Conservation (phyloP, 768 basidiomycete species). For the Rhizopogon vulgaris region DNA sequence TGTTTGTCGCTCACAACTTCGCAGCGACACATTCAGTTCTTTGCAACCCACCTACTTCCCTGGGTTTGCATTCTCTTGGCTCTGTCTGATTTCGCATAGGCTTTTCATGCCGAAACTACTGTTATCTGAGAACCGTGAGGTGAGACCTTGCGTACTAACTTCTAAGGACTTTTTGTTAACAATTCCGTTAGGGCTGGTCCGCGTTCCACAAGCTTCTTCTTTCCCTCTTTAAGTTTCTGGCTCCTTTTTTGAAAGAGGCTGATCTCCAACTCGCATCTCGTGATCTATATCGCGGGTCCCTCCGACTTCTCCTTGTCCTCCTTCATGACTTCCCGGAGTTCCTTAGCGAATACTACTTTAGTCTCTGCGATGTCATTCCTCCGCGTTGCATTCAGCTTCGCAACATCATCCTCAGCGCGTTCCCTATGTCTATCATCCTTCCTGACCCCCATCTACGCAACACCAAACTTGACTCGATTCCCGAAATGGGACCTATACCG, state of each 20-base stretch:
- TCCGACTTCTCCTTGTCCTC: constrained; percentile 88
- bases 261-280: constrained; percentile 76
- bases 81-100: constrained; percentile 92
- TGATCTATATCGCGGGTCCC: constrained; percentile 84
- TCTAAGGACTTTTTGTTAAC: constrained; percentile 5
- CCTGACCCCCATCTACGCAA: constrained; percentile 84
- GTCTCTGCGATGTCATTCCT: constrained; percentile 90
- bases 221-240: constrained; percentile 91
- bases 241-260: constrained; percentile 82
- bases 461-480: constrained; percentile 65
- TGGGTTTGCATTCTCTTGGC: constrained; percentile 97
- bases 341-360: constrained; percentile 94
- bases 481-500: constrained; percentile 91
- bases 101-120: constrained; percentile 96
- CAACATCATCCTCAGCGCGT: constrained; percentile 94
- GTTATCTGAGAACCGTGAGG: constrained; percentile 82
- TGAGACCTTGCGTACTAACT: constrained; percentile 22
- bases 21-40: constrained; percentile 91
- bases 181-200: constrained; percentile 68
- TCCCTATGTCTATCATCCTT: constrained; percentile 73
- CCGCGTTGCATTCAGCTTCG: constrained; percentile 90
- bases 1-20: constrained; percentile 2
- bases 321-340: constrained; percentile 99
- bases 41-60: constrained; percentile 96
- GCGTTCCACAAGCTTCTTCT: constrained; percentile 93